Evolutionary conservation across 1,284 basidiomycete genomes (phyloP).

Genomic region (Melampsora americana): DNA sequence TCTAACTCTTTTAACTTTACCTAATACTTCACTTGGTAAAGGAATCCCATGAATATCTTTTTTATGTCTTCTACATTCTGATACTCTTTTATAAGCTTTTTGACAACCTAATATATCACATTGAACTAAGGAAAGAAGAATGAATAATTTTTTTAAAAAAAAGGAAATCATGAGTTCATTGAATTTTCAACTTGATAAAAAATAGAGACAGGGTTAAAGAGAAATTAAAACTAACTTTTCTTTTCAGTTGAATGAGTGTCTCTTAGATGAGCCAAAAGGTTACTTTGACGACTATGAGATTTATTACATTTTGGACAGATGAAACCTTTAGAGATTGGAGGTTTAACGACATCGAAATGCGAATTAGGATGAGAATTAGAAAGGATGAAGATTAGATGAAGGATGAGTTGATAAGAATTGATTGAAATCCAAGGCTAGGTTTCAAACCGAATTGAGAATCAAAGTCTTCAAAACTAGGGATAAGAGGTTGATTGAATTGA

Average conservation of each 20-base stretch:
- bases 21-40: constrained; percentile 32
- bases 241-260: constrained; percentile 42
- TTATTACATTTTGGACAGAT: constrained; percentile 40
- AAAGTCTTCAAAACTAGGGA: too few species aligned
- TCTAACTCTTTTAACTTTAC: constrained; percentile 30
- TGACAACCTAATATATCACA: constrained; percentile 34
- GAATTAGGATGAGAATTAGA: background rate
- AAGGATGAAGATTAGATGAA: background rate
- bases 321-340: constrained; percentile 5
- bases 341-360: background rate
- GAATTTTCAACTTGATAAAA: background rate
- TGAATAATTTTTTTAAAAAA: background rate
- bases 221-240: constrained; percentile 10
- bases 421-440: background rate
- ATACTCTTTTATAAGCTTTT: constrained; percentile 41
- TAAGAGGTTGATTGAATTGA: too few species aligned
- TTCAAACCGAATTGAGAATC: too few species aligned
- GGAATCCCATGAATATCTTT: constrained; percentile 39
- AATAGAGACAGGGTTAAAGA: background rate
- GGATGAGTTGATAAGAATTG: background rate
- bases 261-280: constrained; percentile 39
- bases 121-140: constrained; percentile 6
- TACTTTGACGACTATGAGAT: constrained; percentile 38
- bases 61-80: constrained; percentile 37
- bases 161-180: background rate